Base-by-base conservation (phyloP, 352 stramenopile genomes). In the Pythium inflatum region DNA sequence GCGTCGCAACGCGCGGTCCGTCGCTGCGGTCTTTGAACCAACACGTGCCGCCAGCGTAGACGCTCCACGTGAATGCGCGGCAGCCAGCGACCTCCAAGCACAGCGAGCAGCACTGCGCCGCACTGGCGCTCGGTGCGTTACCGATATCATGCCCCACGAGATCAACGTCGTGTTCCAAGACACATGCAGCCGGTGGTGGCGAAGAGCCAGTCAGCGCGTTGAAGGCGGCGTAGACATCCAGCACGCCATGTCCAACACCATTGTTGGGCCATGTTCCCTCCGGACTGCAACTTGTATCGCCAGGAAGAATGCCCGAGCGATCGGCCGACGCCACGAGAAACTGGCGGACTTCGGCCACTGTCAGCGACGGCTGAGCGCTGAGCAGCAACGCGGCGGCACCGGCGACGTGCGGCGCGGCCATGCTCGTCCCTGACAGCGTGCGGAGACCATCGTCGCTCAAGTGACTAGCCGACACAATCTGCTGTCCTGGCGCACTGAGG, bases 381-480 rank as follows among this genome's bases (percentile, higher is more conserved):
- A 53, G 46, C 46, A 53, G 13, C n/a, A 74, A 20, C 0, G 61
- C 68, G 2, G 71, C 56, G 9, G 45, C 60, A 7, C 68, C 68
- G 12, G 53, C 31, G 4, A 74, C 68, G 28, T 74, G 68, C 5
- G 68, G 68, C 14, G 68, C 62, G 5, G 68, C 68, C 54, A 71
- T 70, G 24, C 36, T 61, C 8, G 68, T 66, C 5, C 68, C 68
- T 2, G 61, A 59, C 6, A 60, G 11, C 3, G 33, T 14, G 11
- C 16, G 41, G 7, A 57, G 54, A 9, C 5, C 22, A 3, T 34
- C 22, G 30, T 66, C 68, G 31, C 18, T 46, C 3, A 24, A 2
- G 27, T 49, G 43, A 14, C 36, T 43, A 1, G 55, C 53, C 24
- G 60, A 71, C 2, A 16, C 7, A 11, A 74, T 41, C 4, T 25